Evolutionary conservation across 441 rosid species (phyloP), one percentile per base, ranked within the genome.

Genomic region (Kokia cookei): DNA sequence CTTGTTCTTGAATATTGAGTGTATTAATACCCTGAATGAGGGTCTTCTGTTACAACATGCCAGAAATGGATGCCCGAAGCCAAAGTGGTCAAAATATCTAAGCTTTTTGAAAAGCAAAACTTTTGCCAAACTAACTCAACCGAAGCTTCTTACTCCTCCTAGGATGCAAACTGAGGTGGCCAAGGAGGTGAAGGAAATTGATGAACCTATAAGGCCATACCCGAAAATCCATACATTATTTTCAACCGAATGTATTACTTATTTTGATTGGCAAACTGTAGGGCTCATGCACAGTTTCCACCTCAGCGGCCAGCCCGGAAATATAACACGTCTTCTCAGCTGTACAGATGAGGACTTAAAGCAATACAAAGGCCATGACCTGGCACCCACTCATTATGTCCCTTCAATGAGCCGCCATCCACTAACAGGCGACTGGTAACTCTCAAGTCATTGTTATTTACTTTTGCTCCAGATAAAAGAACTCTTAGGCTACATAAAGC

Each of bases 361-460:
- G 86, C 80, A 76, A 57, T 96, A 96, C 76, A 79, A 73, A 81
- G 99, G 99, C 62, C 98, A 83, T 76, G 93, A 93, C 85, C 84
- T 96, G 79, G 98, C 98, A 73, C 94, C 98, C 35, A 96, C 99
- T 6, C 99, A 96, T 77, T 86, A 93, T 76, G 99, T 96, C 74
- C 99, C 99, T 82, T 93, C 98, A 7, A 96, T 96, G 99, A 96
- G 97, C 83, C 87, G 83, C 54, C 99, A 96, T 86, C 99, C 99
- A 48, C 86, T 93, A 60, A 96, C 97, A 12, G 98, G 93, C 48
- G 98, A 96, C 80, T 96, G 99, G 99, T 92, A 91, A 86, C 76
- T 78, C 74, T 81, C 29, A 17, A 32, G 37, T 24, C 35, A 53
- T 54, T 35, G 9, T 37, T 51, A 35, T 54, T 19, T 54, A 19